Evolutionary conservation across 345 rosid species (phyloP).

Genomic region (Syzygium aromaticum): DNA sequence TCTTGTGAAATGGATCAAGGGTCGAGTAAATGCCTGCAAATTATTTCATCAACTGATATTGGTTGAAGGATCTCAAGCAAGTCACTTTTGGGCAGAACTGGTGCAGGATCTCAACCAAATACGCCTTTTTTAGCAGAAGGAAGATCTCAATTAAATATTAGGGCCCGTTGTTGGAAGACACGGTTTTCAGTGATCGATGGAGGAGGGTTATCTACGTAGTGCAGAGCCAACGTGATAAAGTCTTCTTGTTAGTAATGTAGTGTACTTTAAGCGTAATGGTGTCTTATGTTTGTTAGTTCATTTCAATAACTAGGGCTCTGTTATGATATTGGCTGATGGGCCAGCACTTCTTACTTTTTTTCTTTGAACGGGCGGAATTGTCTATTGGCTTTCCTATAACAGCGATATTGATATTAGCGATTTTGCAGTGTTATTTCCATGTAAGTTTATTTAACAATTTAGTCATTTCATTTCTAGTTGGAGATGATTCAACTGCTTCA

Average conservation of each 20-base stretch:
- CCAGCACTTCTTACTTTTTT: background rate
- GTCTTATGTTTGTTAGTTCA: background rate
- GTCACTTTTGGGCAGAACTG: background rate
- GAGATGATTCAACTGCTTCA: background rate
- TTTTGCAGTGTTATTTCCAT: background rate
- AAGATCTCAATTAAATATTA: background rate
- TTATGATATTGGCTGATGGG: background rate
- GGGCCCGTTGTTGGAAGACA: background rate
- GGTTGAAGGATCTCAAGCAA: background rate
- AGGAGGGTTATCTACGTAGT: background rate
- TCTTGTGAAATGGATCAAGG: background rate
- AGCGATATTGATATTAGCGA: background rate
- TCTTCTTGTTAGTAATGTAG: background rate
- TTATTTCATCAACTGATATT: background rate
- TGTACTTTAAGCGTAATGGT: background rate
- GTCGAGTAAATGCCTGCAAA: background rate
- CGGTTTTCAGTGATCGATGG: background rate
- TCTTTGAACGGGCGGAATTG: background rate
- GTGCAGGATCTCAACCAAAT: background rate
- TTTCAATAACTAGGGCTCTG: background rate
- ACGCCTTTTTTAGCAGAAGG: background rate
- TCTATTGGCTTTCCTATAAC: background rate
- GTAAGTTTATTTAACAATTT: background rate
- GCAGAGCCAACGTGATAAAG: background rate
- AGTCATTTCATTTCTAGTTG: background rate